Evolutionary conservation across 202 grass and related monocot genomes (phyloP).

Genomic region (Setaria italica): DNA sequence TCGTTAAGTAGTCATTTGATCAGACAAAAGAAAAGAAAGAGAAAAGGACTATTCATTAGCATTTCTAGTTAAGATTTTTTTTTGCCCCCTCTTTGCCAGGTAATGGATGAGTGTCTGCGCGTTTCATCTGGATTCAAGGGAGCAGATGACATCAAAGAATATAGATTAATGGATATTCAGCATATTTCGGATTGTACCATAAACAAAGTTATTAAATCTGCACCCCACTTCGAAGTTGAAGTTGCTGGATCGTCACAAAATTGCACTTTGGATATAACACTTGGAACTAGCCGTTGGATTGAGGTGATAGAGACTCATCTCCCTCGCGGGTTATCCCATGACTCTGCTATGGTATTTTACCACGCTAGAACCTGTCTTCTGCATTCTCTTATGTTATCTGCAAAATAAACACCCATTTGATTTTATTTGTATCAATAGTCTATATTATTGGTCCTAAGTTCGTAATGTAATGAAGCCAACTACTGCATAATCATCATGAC

Average conservation of each 20-base stretch:
- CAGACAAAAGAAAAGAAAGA: neutral
- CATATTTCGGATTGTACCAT: constrained; percentile 73
- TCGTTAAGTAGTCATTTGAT: constrained; percentile 2
- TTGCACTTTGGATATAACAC: constrained; percentile 46
- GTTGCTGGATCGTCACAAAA: constrained; percentile 49
- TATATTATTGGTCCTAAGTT: constrained; percentile 24
- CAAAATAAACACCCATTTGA: neutral
- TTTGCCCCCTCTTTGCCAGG: constrained; percentile 52
- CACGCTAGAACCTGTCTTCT: constrained; percentile 33
- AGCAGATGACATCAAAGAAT: constrained; percentile 83
- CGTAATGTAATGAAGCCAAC: constrained; percentile 27
- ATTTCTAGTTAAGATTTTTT: constrained; percentile 12
- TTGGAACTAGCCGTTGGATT: constrained; percentile 69
- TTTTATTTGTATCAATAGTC: constrained; percentile 27
- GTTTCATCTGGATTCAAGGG: constrained; percentile 96
- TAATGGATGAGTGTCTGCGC: constrained; percentile 90
- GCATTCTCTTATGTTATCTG: constrained; percentile 41
- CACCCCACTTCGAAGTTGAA: constrained; percentile 78
- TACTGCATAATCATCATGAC: constrained; percentile 22
- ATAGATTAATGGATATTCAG: constrained; percentile 83
- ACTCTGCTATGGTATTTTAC: constrained; percentile 77
- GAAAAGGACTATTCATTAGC: constrained; percentile 16
- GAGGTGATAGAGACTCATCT: constrained; percentile 76
- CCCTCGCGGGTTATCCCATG: constrained; percentile 62
- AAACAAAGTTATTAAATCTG: constrained; percentile 85